Evolutionary conservation across 1,284 basidiomycete genomes (phyloP).

Genomic region (Ganoderma leucocontextum): DNA sequence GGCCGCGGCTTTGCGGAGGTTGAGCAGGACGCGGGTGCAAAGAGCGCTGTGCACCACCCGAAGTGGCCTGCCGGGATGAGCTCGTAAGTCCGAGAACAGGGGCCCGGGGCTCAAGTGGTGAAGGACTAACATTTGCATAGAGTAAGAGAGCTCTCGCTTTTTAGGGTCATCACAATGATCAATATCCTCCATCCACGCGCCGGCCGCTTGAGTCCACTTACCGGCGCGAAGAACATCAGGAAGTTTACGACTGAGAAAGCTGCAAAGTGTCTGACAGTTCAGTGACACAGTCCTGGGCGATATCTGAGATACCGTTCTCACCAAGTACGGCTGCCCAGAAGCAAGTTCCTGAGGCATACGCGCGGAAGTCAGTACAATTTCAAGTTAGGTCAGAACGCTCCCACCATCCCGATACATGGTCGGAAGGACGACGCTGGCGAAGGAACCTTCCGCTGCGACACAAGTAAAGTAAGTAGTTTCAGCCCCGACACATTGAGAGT

Average conservation of each 20-base stretch:
- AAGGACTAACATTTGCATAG: conserved; percentile 9
- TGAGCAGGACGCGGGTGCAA: conserved; percentile 9
- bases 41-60: conserved; percentile 12
- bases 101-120: not conserved
- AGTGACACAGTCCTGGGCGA: not conserved
- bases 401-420: conserved; percentile 14
- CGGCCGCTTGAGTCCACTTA: not conserved
- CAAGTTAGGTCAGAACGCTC: not conserved
- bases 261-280: not conserved
- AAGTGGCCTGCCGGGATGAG: not conserved
- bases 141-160: conserved; percentile 3
- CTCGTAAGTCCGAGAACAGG: not conserved
- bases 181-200: not conserved
- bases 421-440: not conserved
- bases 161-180: too few species aligned
- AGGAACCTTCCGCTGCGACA: not conserved
- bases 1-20: conserved; percentile 13
- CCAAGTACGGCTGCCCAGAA: conserved; percentile 10
- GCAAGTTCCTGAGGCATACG: not conserved
- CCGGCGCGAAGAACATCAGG: conserved; percentile 10
- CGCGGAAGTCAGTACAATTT: not conserved
- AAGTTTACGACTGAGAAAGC: conserved; percentile 4
- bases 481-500: not conserved
- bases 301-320: not conserved
- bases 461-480: too few species aligned